These are phyloP conservation scores for Cercospora citrullina DNA, from an alignment of 2,329 filamentous ascomycete species.

Conservation along the genomic window DNA sequence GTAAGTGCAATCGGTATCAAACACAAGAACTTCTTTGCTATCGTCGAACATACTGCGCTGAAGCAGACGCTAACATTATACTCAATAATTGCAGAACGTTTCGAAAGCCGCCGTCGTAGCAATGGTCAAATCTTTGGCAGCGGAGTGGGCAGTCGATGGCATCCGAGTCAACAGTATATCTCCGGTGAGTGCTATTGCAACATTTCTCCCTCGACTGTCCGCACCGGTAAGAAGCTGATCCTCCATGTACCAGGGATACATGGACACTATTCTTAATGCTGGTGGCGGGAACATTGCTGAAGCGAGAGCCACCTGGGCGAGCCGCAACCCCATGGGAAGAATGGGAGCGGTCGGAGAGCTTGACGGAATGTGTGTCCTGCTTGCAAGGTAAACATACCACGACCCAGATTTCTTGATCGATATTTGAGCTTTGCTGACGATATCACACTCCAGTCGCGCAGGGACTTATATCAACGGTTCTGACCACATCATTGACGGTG, in stretches of 20 bases:
- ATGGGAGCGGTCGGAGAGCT: slow-evolving; percentile 43
- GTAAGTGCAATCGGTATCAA: background rate
- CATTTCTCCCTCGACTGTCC: background rate
- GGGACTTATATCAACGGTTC: slow-evolving; percentile 43
- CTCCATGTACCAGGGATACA: slow-evolving; percentile 69
- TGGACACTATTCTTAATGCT: slow-evolving; percentile 71
- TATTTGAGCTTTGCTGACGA: background rate
- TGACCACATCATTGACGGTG: slow-evolving; percentile 41
- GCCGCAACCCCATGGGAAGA: slow-evolving; percentile 42
- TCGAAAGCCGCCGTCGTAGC: slow-evolving; percentile 67
- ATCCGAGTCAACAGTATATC: slow-evolving; percentile 70
- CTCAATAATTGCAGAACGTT: slow-evolving; percentile 52
- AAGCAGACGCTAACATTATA: background rate
- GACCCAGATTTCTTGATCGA: background rate
- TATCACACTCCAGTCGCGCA: slow-evolving; percentile 32
- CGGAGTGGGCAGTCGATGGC: slow-evolving; percentile 70
- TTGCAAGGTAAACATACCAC: slow-evolving; percentile 17
- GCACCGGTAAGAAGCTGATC: slow-evolving; percentile 49
- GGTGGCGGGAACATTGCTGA: slow-evolving; percentile 39
- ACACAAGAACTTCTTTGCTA: background rate
- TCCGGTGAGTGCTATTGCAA: slow-evolving; percentile 62
- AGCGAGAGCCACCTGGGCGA: slow-evolving; percentile 38
- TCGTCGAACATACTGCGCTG: background rate
- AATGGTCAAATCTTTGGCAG: slow-evolving; percentile 65
- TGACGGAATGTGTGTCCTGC: slow-evolving; percentile 42